Base-by-base conservation (phyloP, 1,284 basidiomycete genomes). In the Trichosporon sp. region DNA sequence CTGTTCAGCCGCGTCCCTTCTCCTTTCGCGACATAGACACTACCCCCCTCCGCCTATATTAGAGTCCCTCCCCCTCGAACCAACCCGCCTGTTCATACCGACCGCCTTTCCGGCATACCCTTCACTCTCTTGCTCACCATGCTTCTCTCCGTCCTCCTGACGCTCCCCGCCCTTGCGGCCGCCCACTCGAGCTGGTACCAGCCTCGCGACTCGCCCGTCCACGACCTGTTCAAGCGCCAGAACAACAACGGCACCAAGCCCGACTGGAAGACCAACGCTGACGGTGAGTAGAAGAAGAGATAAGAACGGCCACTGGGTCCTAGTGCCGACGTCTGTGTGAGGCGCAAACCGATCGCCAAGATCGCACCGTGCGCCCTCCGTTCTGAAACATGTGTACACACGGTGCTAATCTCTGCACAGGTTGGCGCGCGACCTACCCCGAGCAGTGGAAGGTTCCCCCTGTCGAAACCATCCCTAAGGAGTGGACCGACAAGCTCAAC, bases 401-500 rank as follows among this genome's bases (percentile, higher is more conserved):
- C 61, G 43, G 32, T 38, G 26, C 64, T 65, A 37, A 65, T 54
- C 26, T 46, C 48, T 61, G 40, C 31, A 46, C 75, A 71, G 68
- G 64, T 74, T 69, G 26, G 66, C 68, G 31, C 40, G 68, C 19
- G 68, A 71, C 65, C 59, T 79, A 78, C 73, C 77, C 76, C 19
- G 38, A 68, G 11, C 38, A 16, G 5, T 51, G 37, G 37, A 37
- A 59, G 37, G 68, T 54, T 38, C 68, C 78, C 32, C 68, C 70
- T 43, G 71, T 48, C 43, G 68, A 68, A 14, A 68, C n/a, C 14
- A 66, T 76, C 56, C 78, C 78, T 54, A 67, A 74, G 61, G 74
- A 71, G 11, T 79, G 78, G 78, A 43, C 69, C 51, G 76, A 77
- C 68, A 72, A 73, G 48, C 72, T 78, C 66, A 68, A 69, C 19